Evolutionary conservation across 176 grass and related monocot species (phyloP).

Genomic region (Chrysopogon serrulatus): DNA sequence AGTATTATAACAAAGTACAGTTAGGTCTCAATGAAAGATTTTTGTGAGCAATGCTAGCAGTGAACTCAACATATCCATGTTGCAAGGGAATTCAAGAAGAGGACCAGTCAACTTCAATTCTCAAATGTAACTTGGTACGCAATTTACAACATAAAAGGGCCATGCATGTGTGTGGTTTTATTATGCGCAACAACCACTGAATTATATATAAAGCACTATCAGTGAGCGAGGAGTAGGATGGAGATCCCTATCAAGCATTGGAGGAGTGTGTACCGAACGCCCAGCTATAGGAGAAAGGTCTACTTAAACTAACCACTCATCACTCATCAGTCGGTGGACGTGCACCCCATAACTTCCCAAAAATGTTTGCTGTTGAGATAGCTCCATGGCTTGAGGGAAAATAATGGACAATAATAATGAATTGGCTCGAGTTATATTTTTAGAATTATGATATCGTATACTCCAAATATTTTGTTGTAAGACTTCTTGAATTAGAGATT

Average conservation of each 20-base stretch:
- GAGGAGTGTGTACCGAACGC: slow-evolving; percentile 2
- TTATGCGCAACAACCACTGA: slow-evolving; percentile 7
- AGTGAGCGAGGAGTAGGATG: slow-evolving; percentile 19
- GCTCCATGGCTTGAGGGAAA: not conserved
- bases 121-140: not conserved
- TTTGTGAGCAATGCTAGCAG: not conserved
- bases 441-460: too few relatives aligned
- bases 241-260: slow-evolving; percentile 28
- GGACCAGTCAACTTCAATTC: not conserved
- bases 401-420: not conserved
- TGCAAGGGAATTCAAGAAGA: not conserved
- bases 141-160: not conserved
- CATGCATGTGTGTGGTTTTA: not conserved
- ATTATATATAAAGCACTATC: not conserved
- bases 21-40: not conserved
- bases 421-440: not conserved
- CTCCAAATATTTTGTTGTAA: not conserved
- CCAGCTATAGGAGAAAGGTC: slow-evolving; percentile 34
- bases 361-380: not conserved
- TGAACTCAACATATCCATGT: not conserved
- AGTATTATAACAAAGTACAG: not conserved
- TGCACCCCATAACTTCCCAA: slow-evolving; percentile 23
- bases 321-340: slow-evolving; percentile 24
- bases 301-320: slow-evolving; percentile 34
- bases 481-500: not conserved